Evolutionary conservation across 345 rosid genomes (phyloP).

Genomic region (Salix viminalis): DNA sequence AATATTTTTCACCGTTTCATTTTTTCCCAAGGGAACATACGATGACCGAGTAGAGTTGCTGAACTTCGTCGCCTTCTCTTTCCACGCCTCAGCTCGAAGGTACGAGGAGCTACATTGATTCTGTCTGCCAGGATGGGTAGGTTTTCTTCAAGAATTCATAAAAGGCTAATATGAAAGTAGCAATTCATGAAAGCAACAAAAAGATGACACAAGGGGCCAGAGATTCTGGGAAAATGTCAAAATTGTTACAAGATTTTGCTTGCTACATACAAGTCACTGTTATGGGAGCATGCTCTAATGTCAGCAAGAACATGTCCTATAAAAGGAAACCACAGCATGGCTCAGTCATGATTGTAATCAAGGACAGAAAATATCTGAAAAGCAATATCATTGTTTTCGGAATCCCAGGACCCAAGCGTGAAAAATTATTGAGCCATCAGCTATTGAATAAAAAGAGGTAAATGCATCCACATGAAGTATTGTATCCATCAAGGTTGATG

Average conservation of each 20-base stretch:
- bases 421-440: not conserved
- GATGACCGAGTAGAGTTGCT: not conserved
- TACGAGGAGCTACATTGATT: too few species aligned
- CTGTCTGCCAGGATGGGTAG: too few species aligned
- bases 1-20: not conserved
- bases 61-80: too few species aligned
- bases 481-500: too few species aligned
- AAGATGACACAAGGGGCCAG: not conserved
- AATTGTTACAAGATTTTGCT: not conserved
- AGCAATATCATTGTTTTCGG: not conserved
- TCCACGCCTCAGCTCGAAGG: too few species aligned
- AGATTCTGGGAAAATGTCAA: not conserved
- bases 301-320: not conserved
- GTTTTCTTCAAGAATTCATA: too few species aligned
- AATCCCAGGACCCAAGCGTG: not conserved
- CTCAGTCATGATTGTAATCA: not conserved
- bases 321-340: not conserved
- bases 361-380: not conserved
- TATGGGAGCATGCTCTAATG: not conserved
- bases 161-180: not conserved
- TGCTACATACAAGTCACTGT: not conserved
- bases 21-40: not conserved
- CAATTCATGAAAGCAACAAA: not conserved
- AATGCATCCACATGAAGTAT: not conserved
- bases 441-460: not conserved